These are phyloP conservation scores for Sordariomycetes sp. DNA, from an alignment of 2,329 filamentous ascomycete genomes.

Conservation along the genomic window DNA sequence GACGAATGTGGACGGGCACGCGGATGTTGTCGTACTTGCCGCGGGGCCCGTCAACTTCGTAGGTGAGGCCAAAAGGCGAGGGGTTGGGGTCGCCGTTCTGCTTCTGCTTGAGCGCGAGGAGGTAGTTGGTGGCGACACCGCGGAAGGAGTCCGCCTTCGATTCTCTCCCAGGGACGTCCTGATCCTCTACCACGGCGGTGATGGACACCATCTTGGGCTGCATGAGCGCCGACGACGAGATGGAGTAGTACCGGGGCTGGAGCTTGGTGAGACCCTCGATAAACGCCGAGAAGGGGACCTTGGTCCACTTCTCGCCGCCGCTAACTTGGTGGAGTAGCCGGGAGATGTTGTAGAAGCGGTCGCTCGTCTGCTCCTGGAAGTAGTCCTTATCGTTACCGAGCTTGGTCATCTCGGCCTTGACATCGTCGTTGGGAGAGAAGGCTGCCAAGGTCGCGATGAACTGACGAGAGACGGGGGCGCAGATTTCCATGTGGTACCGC, in stretches of 20 bases:
- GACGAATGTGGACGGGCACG: slow-evolving; percentile 87
- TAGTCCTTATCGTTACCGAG: slow-evolving; percentile 91
- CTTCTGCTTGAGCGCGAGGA: slow-evolving; percentile 90
- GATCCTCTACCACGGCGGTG: slow-evolving; percentile 84
- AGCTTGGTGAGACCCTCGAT: slow-evolving; percentile 91
- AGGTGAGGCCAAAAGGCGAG: slow-evolving; percentile 71
- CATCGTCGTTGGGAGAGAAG: slow-evolving; percentile 74
- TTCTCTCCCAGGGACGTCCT: slow-evolving; percentile 60
- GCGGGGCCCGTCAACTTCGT: slow-evolving; percentile 75
- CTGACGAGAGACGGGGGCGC: slow-evolving; percentile 89
- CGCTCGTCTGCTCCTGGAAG: slow-evolving; percentile 75
- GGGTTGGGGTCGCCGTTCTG: slow-evolving; percentile 79
- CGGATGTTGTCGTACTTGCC: slow-evolving; percentile 97
- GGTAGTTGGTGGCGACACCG: slow-evolving; percentile 94
- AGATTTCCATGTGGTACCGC: slow-evolving; percentile 95
- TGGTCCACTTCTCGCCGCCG: slow-evolving; percentile 64
- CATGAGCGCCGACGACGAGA: slow-evolving; percentile 89
- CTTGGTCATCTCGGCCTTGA: slow-evolving; percentile 78
- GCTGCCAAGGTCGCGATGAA: slow-evolving; percentile 77
- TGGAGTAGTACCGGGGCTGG: slow-evolving; percentile 97
- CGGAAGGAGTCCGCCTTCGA: slow-evolving; percentile 57
- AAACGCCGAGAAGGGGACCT: slow-evolving; percentile 84
- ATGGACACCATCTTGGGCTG: slow-evolving; percentile 93
- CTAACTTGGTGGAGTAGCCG: slow-evolving; percentile 65
- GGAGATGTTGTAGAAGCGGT: slow-evolving; percentile 78